phyloP scores from a whole-genome alignment of 2,329 filamentous ascomycete genomes.

The Aspergillus sp. region DNA sequence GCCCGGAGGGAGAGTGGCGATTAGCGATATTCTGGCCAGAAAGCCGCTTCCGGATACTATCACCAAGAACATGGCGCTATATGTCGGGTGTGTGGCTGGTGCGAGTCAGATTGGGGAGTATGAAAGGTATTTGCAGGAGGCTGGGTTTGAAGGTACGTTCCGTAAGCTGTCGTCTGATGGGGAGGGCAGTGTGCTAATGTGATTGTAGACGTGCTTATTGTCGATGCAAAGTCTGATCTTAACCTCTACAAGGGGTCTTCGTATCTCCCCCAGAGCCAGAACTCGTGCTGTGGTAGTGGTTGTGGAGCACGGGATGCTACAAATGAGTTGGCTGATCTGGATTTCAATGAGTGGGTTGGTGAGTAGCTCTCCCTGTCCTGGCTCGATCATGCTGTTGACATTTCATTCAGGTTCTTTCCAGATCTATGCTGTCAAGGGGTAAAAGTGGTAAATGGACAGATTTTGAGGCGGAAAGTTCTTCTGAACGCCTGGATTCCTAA shows the following conservation, averaged over 20 bases:
- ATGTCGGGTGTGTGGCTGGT: conserved; percentile 65
- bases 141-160: conserved; percentile 55
- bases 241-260: conserved; percentile 50
- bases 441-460: conserved; percentile 1
- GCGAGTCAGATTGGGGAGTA: conserved; percentile 60
- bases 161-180: not conserved
- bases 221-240: conserved; percentile 52
- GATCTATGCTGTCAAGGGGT: conserved; percentile 55
- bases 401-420: conserved; percentile 50
- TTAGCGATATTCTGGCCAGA: conserved; percentile 63
- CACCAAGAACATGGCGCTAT: conserved; percentile 55
- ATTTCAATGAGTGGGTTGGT: conserved; percentile 60
- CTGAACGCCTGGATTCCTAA: not conserved
- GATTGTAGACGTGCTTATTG: conserved; percentile 47
- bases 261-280: conserved; percentile 28
- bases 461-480: not conserved
- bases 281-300: conserved; percentile 28
- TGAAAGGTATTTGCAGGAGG: conserved; percentile 54
- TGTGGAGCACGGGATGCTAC: not conserved
- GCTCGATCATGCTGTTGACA: not conserved
- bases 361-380: conserved; percentile 30
- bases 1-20: conserved; percentile 60
- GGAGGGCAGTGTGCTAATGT: conserved; percentile 3
- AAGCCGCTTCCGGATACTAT: conserved; percentile 56
- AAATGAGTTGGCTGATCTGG: conserved; percentile 19